Base-by-base conservation (phyloP, 306 rosid genomes). In the Acacia crassicarpa region DNA sequence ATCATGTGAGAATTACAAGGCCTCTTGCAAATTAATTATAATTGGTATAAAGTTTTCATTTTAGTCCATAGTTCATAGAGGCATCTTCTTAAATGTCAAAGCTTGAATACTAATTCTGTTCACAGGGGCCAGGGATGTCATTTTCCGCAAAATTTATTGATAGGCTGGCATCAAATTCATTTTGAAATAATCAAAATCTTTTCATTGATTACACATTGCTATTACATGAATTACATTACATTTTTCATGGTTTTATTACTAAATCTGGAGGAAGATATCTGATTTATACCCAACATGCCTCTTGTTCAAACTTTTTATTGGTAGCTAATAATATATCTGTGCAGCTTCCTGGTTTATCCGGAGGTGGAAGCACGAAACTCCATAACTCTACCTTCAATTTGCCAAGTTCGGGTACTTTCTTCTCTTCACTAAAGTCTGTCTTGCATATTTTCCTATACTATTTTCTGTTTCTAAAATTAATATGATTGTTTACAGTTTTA, bases 341-440 rank as follows among this genome's bases (percentile, higher is more conserved):
- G 86, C 93, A 95, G 99, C 86, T 95, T 91, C 85, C 85, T 85
- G 74, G 92, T 90, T 80, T 92, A 89, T 89, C 99, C 98, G 22
- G 98, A 93, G 87, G 85, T 95, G 79, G 98, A 95, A 88, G 92
- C 97, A 51, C 91, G 99, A 88, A 95, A 91, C 89, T 88, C 92
- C 80, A 80, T 93, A 80, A 69, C 81, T 44, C 85, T 93, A 79
- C 99, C 99, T 44, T 87, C 98, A 40, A 68, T 81, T 77, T 93
- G 98, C 88, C 98, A 92, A 44, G 74, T 86, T 81, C 92, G 79
- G 93, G 98, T 91, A 82, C 67, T 58, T 78, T 20, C 63, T 78
- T 20, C 67, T 84, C 76, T 74, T 30, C 35, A 20, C 75, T 51
- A 15, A 25, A 72, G 82, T 75, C 79, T 72, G 53, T 83, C 46